A percentile compares a stretch with the other conserved stretches of the same genome.
Evolutionary conservation across 2,329 filamentous ascomycete species (phyloP).

Genomic region (Acrodontium crateriforme): DNA sequence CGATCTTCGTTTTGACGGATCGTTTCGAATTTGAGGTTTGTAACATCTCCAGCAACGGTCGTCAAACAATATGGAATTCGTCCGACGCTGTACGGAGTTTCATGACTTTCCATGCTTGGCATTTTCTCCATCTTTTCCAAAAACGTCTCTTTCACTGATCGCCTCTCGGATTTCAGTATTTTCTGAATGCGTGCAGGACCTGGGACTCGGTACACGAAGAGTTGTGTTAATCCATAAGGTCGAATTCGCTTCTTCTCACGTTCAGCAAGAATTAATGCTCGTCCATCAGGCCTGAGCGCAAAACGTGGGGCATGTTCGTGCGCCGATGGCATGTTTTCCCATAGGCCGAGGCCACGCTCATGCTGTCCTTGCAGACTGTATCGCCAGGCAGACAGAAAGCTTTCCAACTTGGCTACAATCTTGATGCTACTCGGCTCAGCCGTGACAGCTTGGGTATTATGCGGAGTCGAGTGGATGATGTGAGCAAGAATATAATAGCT

Average conservation of each 20-base stretch:
- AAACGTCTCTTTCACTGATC: constrained; percentile 3
- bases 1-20: no score
- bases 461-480: constrained; percentile 9
- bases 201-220: constrained; percentile 20
- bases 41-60: constrained; percentile 15
- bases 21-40: constrained; percentile 10
- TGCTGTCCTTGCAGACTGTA: constrained; percentile 13
- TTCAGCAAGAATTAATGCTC: constrained; percentile 18
- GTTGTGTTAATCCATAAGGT: constrained; percentile 12
- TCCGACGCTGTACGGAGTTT: constrained; percentile 6
- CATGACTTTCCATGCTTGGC: not conserved
- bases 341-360: constrained; percentile 14
- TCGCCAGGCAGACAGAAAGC: constrained; percentile 17
- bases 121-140: constrained; percentile 6
- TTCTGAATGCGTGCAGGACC: not conserved
- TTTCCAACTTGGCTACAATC: constrained; percentile 17
- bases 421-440: constrained; percentile 13
- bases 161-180: not conserved
- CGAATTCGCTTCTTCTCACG: constrained; percentile 17
- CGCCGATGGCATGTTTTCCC: constrained; percentile 20
- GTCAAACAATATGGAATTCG: constrained; percentile 17
- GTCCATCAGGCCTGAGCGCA: constrained; percentile 9
- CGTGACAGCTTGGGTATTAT: constrained; percentile 6
- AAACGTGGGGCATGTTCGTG: constrained; percentile 20
- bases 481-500: constrained; percentile 19